A percentile compares a stretch with the other conserved stretches of the same genome.
These are phyloP conservation scores for Colletotrichum kahawae DNA, from an alignment of 2,329 filamentous ascomycete genomes.

Conservation along the genomic window DNA sequence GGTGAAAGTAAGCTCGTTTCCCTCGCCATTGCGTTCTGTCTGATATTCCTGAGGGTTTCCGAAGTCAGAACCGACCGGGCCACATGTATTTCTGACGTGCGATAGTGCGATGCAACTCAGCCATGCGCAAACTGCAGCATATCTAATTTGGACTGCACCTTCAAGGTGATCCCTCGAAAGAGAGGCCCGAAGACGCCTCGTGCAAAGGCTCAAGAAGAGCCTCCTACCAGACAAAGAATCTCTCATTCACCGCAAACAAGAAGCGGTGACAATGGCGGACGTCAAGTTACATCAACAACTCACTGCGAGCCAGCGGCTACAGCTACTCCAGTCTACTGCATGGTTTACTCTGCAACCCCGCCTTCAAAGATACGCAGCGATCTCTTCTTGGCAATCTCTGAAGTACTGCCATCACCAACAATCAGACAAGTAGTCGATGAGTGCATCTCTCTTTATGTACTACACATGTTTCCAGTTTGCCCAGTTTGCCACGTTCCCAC, in stretches of 20 bases:
- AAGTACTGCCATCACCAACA: neutral
- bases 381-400: neutral
- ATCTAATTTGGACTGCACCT: neutral
- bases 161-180: neutral
- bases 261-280: neutral
- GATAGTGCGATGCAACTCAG: neutral
- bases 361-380: neutral
- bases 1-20: neutral
- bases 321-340: neutral
- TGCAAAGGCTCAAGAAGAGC: neutral
- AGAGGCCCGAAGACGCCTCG: neutral
- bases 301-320: neutral
- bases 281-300: neutral
- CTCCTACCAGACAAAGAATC: neutral
- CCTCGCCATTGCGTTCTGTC: neutral
- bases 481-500: neutral
- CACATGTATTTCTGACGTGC: neutral
- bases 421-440: neutral
- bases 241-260: neutral
- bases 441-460: neutral
- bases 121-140: neutral
- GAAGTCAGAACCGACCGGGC: too few species aligned
- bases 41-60: too few species aligned
- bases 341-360: neutral
- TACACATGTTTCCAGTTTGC: neutral